These are phyloP conservation scores for Xylaria sp. DNA, from an alignment of 495 filamentous ascomycete species.

Conservation along the genomic window DNA sequence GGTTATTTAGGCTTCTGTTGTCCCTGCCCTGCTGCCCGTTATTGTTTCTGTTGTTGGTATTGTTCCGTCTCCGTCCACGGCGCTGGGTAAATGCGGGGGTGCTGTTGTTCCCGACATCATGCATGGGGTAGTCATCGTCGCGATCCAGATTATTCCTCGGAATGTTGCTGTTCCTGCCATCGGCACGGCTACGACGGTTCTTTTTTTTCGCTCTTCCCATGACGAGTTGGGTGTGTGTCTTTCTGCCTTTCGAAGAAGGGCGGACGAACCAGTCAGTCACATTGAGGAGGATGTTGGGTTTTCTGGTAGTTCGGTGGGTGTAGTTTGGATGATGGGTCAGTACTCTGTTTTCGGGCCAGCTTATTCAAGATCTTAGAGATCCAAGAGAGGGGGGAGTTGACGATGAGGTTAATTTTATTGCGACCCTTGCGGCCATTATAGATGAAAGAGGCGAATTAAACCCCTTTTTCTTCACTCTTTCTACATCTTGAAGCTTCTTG, in stretches of 20 bases:
- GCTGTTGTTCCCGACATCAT: conserved; percentile 10
- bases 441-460: conserved; percentile 13
- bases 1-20: not conserved
- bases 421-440: not conserved
- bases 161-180: conserved; percentile 7
- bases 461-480: conserved; percentile 30
- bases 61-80: conserved; percentile 6
- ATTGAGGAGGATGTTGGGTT: conserved; percentile 24
- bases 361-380: not conserved
- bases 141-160: conserved; percentile 21
- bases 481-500: conserved; percentile 36
- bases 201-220: conserved; percentile 19
- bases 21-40: conserved; percentile 9
- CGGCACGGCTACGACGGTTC: not conserved
- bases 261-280: conserved; percentile 20
- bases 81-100: not conserved
- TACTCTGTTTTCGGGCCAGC: not conserved
- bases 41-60: not conserved
- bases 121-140: conserved; percentile 35
- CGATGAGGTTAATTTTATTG: conserved; percentile 14
- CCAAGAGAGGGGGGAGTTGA: not conserved
- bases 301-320: not conserved
- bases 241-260: conserved; percentile 3
- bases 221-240: conserved; percentile 9
- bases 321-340: not conserved